These are phyloP conservation scores for Mucor velutinosus DNA, from an alignment of 371 early-diverging fungal species.

Conservation along the genomic window DNA sequence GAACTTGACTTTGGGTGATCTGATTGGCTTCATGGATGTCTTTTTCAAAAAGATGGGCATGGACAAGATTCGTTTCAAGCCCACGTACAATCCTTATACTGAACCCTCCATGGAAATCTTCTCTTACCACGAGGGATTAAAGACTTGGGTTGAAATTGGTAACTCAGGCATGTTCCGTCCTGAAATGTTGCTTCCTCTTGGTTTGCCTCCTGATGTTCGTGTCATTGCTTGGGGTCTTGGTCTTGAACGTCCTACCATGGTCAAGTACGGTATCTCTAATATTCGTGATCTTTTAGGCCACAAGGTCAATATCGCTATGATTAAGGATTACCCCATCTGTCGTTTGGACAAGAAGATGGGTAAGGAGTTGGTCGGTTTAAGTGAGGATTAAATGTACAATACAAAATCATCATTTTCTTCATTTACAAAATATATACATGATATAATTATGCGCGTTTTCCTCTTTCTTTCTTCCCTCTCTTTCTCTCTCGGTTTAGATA, in stretches of 20 bases:
- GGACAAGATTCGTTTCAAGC: constrained; percentile 98
- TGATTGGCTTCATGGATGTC: constrained; percentile 96
- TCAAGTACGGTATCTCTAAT: constrained; percentile 97
- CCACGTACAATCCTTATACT: constrained; percentile 99
- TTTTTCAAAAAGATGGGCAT: constrained; percentile 99
- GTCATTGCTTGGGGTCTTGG: constrained; percentile 99
- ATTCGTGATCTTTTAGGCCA: constrained; percentile 99
- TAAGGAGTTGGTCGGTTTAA: constrained; percentile 61
- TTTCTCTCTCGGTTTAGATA: no score
- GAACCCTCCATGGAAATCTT: constrained; percentile 99
- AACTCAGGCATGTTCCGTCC: constrained; percentile 99
- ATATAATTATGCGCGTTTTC: no score
- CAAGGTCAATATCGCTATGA: constrained; percentile 95
- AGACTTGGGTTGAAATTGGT: constrained; percentile 99
- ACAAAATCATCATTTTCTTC: no score
- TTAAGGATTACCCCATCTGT: constrained; percentile 91
- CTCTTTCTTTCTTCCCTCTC: no score
- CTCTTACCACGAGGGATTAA: constrained; percentile 96
- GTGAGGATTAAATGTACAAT: constrained; percentile 24
- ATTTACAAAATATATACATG: no score
- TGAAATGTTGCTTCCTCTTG: constrained; percentile 98
- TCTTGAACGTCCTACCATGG: constrained; percentile 99
- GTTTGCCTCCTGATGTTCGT: constrained; percentile 94
- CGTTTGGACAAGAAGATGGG: constrained; percentile 83
- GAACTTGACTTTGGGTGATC: constrained; percentile 93